Base-by-base conservation (phyloP, 2,329 filamentous ascomycete species). In the Aplosporella prunicola region DNA sequence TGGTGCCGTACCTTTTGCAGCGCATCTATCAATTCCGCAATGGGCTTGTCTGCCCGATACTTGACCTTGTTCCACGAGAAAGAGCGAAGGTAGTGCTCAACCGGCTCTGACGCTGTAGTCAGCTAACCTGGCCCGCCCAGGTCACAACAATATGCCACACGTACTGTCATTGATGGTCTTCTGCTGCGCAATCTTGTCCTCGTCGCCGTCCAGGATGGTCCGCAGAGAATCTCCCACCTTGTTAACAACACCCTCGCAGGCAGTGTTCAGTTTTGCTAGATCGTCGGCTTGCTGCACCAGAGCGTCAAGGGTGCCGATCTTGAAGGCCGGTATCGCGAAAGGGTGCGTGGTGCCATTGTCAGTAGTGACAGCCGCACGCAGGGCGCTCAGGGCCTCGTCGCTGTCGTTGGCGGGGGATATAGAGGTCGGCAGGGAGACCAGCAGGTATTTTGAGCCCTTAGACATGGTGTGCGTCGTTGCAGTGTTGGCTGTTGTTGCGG, bases 61-160 rank as follows among this genome's bases (percentile, higher is more conserved):
- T 94, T 91, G 63, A 93, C 85, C 63, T 91, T 95, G 67, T 96
- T 96, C 91, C 91, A 98, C 47, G 77, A 74, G 63, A 96, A 98
- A 39, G 74, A 80, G 55, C 80, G 77, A 30, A 98, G 68, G 58
- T 96, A 98, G 58, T 89, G 82, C 51, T 95, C 89, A 43, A 89
- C 87, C n/a, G 91, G 88, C 62, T 93, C 89, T 96, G 58, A 32
- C 32, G 10, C 9, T 8, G 13, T 15, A 7, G 10, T 8, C 22
- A 24, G 14, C 9, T 11, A 29, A 7, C 27, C 7, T 8, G 9
- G 8, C 15, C 14, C 9, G 27, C n/a, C n/a, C n/a, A n/a, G n/a
- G n/a, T n/a, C n/a, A n/a, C n/a, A n/a, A n/a, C n/a, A n/a, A n/a
- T n/a, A n/a, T n/a, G n/a, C 8, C 35, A 39, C 41, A 52, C 82